These are phyloP conservation scores for Xylaria sp. DNA, from an alignment of 2,329 filamentous ascomycete species.

Conservation along the genomic window DNA sequence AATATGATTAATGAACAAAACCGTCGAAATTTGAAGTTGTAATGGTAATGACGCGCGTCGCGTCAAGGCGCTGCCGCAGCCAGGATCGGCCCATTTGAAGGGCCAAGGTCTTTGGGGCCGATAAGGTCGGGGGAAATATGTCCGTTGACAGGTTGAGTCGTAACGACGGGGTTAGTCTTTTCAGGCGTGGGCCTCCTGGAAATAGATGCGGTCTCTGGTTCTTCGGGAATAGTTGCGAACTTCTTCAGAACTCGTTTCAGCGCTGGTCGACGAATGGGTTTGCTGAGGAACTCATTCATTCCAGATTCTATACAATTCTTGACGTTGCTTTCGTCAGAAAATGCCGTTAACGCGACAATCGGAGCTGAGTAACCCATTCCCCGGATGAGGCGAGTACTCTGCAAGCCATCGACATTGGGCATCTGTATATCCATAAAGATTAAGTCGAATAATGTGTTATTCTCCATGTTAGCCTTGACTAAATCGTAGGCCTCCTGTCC, in stretches of 20 bases:
- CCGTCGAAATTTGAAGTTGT: conserved; percentile 1
- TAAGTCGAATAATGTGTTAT: conserved; percentile 78
- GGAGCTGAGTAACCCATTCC: conserved; percentile 87
- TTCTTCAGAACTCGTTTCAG: conserved; percentile 88
- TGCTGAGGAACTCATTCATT: conserved; percentile 88
- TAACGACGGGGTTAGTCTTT: conserved; percentile 31
- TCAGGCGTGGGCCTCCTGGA: conserved; percentile 47
- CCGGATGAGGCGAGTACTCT: conserved; percentile 86
- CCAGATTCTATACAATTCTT: conserved; percentile 87
- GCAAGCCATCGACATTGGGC: conserved; percentile 90
- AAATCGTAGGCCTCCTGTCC: conserved; percentile 88
- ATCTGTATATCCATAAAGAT: conserved; percentile 98
- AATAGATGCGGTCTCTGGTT: conserved; percentile 60
- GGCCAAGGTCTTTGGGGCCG: conserved; percentile 25
- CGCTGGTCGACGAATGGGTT: conserved; percentile 81
- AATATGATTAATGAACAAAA: not conserved
- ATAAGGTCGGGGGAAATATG: conserved; percentile 1
- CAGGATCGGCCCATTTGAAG: conserved; percentile 32
- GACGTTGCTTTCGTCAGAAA: conserved; percentile 89
- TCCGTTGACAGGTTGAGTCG: conserved; percentile 36
- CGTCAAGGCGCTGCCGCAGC: conserved; percentile 12
- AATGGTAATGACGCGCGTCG: not conserved
- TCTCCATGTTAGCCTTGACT: conserved; percentile 84
- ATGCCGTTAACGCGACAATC: conserved; percentile 90
- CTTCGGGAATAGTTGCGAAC: conserved; percentile 83